Conservation (phyloP, 305 asterid species). For the Rubia tinctorum region DNA sequence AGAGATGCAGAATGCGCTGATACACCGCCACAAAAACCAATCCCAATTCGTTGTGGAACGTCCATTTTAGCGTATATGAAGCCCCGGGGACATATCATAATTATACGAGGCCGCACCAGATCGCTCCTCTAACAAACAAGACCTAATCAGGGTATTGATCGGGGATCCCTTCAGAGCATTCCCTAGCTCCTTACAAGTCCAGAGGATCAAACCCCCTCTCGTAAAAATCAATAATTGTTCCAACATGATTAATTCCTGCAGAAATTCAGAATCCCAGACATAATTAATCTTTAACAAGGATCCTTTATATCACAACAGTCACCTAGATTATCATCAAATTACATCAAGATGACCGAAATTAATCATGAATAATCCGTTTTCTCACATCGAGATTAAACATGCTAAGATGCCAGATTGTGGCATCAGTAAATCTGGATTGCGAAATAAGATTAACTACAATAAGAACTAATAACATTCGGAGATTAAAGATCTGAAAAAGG, state of each 20-base stretch:
- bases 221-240: constrained; percentile 90
- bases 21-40: constrained; percentile 94
- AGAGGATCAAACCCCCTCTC: constrained; percentile 95
- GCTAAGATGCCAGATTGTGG: too few species aligned
- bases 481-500: neutral
- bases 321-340: constrained; percentile 8
- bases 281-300: constrained; percentile 2
- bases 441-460: too few species aligned
- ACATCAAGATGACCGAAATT: neutral
- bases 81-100: constrained; percentile 88
- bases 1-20: constrained; percentile 84
- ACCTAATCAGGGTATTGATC: constrained; percentile 78
- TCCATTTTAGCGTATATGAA: constrained; percentile 88
- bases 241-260: constrained; percentile 65
- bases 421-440: too few species aligned
- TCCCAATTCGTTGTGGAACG: constrained; percentile 88
- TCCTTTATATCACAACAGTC: constrained; percentile 14
- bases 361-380: neutral
- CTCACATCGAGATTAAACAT: too few species aligned
- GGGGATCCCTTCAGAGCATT: constrained; percentile 93
- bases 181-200: constrained; percentile 92
- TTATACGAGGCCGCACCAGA: constrained; percentile 81
- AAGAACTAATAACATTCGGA: too few species aligned
- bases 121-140: constrained; percentile 96
- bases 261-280: constrained; percentile 1